Evolutionary conservation across 1,139 yeast species (phyloP).

Genomic region (Pichia sorboxylosa): DNA sequence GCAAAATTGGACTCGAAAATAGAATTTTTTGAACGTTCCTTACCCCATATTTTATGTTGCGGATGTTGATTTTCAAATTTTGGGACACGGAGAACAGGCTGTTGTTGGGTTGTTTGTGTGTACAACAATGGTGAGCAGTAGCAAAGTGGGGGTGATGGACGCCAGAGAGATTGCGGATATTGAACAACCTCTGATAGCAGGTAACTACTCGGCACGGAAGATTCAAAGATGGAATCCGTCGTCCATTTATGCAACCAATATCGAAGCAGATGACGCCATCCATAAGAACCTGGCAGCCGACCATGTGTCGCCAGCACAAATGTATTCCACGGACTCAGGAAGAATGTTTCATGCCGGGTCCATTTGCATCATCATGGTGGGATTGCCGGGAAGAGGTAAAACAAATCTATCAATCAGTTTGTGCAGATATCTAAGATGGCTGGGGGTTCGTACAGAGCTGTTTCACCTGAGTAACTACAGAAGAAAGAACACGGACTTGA

Average conservation of each 20-base stretch:
- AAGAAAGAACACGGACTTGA: conserved; percentile 34
- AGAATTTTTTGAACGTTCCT: too few species aligned
- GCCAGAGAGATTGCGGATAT: conserved; percentile 20
- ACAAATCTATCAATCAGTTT: conserved; percentile 86
- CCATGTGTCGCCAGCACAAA: conserved; percentile 69
- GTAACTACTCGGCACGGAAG: conserved; percentile 40
- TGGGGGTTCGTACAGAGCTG: conserved; percentile 85
- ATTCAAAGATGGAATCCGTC: conserved; percentile 32
- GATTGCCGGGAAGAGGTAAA: conserved; percentile 94
- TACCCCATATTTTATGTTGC: too few species aligned
- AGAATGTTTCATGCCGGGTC: conserved; percentile 92
- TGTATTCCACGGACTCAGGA: conserved; percentile 84
- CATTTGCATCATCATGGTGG: conserved; percentile 78
- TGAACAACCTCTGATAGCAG: conserved; percentile 30
- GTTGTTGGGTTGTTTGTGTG: neutral
- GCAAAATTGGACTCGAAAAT: too few species aligned
- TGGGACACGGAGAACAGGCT: neutral
- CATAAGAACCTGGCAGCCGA: conserved; percentile 40
- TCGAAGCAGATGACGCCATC: conserved; percentile 33
- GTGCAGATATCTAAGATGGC: conserved; percentile 85
- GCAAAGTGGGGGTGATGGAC: neutral
- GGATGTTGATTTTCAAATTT: too few species aligned
- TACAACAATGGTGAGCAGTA: neutral
- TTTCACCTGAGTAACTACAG: conserved; percentile 92
- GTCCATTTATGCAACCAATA: conserved; percentile 10